A percentile compares a stretch with the other conserved stretches of the same genome.
These are phyloP conservation scores for Aspergillus aculeatinus DNA, from an alignment of 2,329 filamentous ascomycete genomes.

Conservation along the genomic window DNA sequence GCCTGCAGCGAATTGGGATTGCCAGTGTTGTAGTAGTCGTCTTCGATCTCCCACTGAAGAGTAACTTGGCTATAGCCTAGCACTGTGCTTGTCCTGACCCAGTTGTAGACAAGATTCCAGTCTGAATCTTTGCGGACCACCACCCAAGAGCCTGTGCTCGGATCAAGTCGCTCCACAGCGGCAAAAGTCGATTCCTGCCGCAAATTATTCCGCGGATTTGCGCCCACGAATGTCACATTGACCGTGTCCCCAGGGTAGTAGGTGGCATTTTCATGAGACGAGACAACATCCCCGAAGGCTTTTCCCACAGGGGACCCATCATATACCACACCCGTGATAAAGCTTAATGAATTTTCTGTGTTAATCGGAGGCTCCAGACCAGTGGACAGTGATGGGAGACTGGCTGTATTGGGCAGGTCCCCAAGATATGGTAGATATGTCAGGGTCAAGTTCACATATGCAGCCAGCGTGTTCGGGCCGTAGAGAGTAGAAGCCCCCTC, in stretches of 20 bases:
- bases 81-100: constrained; percentile 69
- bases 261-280: constrained; percentile 49
- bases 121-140: constrained; percentile 71
- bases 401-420: constrained; percentile 42
- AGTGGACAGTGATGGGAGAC: constrained; percentile 42
- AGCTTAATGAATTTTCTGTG: constrained; percentile 69
- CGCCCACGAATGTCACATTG: constrained; percentile 72
- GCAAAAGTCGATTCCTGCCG: constrained; percentile 75
- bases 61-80: constrained; percentile 75
- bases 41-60: constrained; percentile 76
- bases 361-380: constrained; percentile 76
- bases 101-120: constrained; percentile 79
- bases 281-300: constrained; percentile 67
- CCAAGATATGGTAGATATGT: constrained; percentile 67
- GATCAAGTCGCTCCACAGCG: constrained; percentile 65
- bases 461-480: constrained; percentile 76
- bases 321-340: constrained; percentile 76
- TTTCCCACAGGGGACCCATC: constrained; percentile 67
- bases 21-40: constrained; percentile 48
- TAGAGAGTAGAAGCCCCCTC: constrained; percentile 93
- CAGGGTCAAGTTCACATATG: constrained; percentile 85
- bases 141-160: constrained; percentile 56
- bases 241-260: constrained; percentile 64
- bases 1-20: constrained; percentile 34
- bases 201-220: constrained; percentile 87